Percentiles rank a stretch among this genome's conserved stretches.
These are phyloP conservation scores for Ceratocystis ficicola DNA, from an alignment of 2,329 filamentous ascomycete genomes.

Conservation along the genomic window DNA sequence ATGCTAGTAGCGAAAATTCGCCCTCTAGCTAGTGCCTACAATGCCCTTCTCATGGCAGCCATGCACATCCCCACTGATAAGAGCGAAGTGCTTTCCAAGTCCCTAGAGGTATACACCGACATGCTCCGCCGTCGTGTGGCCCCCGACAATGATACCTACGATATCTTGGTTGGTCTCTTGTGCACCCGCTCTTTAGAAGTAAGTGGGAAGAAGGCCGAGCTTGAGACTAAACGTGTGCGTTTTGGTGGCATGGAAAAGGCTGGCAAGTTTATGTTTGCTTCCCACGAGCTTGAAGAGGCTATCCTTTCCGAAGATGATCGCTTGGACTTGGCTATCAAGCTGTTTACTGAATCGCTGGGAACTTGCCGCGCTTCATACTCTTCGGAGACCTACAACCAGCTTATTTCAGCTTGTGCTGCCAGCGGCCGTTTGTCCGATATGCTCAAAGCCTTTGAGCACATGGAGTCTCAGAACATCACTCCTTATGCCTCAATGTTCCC, in stretches of 20 bases:
- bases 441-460: constrained; percentile 80
- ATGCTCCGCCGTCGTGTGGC: constrained; percentile 79
- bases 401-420: constrained; percentile 79
- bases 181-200: constrained; percentile 72
- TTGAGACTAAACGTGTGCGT: constrained; percentile 72
- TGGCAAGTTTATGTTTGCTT: constrained; percentile 78
- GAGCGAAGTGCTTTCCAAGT: constrained; percentile 78
- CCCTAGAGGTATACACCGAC: constrained; percentile 87
- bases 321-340: constrained; percentile 67
- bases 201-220: constrained; percentile 53
- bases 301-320: constrained; percentile 81
- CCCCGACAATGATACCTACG: constrained; percentile 76
- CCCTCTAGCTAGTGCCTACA: constrained; percentile 80
- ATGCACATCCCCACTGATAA: constrained; percentile 69
- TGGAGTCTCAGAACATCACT: constrained; percentile 64
- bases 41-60: constrained; percentile 72
- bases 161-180: constrained; percentile 72
- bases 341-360: constrained; percentile 66
- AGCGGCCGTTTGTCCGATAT: constrained; percentile 74
- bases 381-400: constrained; percentile 67
- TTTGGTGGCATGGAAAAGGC: constrained; percentile 76
- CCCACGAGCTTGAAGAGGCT: constrained; percentile 73
- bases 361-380: constrained; percentile 56
- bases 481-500: constrained; percentile 77
- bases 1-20: constrained; percentile 73